Conservation (phyloP, 2,329 filamentous ascomycete genomes). For the Fusarium tuaranense region DNA sequence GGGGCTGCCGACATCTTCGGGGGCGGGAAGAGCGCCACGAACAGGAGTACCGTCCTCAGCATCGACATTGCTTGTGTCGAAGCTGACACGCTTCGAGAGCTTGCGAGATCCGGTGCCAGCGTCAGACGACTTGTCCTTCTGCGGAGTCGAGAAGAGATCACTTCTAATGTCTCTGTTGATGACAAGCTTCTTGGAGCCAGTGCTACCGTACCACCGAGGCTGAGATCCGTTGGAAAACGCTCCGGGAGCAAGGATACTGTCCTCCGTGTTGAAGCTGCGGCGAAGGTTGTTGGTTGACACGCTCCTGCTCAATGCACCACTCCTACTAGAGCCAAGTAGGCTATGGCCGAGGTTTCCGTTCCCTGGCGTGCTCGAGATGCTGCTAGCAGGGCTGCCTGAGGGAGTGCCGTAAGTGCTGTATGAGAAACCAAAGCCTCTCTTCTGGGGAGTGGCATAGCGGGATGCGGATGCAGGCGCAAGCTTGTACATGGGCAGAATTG, state of each 20-base stretch:
- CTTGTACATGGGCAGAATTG: slow-evolving; percentile 88
- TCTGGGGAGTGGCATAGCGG: slow-evolving; percentile 85
- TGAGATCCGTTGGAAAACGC: slow-evolving; percentile 80
- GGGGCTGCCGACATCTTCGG: slow-evolving; percentile 46
- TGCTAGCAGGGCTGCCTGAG: slow-evolving; percentile 74
- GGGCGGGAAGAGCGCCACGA: slow-evolving; percentile 50
- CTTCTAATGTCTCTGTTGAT: slow-evolving; percentile 90
- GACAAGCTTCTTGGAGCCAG: slow-evolving; percentile 86
- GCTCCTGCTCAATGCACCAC: slow-evolving; percentile 84
- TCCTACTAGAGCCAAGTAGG: slow-evolving; percentile 73
- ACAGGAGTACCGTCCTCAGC: slow-evolving; percentile 50
- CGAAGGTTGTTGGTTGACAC: slow-evolving; percentile 89
- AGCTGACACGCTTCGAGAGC: slow-evolving; percentile 90
- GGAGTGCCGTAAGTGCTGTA: slow-evolving; percentile 94
- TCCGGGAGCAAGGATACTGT: slow-evolving; percentile 87
- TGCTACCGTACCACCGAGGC: slow-evolving; percentile 73
- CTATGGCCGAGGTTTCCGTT: slow-evolving; percentile 74
- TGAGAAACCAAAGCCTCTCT: slow-evolving; percentile 89
- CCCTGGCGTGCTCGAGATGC: slow-evolving; percentile 74
- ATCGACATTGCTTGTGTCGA: slow-evolving; percentile 74
- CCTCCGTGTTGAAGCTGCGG: slow-evolving; percentile 82
- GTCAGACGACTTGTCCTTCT: slow-evolving; percentile 60
- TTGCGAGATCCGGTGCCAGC: slow-evolving; percentile 61
- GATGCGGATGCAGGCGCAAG: slow-evolving; percentile 84
- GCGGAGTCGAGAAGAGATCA: slow-evolving; percentile 74